Base-by-base conservation (phyloP, 1,284 basidiomycete genomes). In the Cystobasidium pallidum region DNA sequence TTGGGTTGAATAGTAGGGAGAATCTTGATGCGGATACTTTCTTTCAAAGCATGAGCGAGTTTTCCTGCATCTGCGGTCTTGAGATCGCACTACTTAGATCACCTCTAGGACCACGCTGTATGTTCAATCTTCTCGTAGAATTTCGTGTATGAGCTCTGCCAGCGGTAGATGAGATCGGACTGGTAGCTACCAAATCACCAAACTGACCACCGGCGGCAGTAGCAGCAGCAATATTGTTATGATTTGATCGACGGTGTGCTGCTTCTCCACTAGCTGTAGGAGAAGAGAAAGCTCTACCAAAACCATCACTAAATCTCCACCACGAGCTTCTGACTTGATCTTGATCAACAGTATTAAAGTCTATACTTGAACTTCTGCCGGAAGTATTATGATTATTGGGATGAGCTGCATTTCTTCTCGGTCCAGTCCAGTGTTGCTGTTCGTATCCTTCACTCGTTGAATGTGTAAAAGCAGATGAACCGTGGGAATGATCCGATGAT, bases 261-360 rank as follows among this genome's bases (percentile, higher is more conserved):
- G 54, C 32, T 57, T n/a, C 54, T 13, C 30, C 32, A 57, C 24
- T 57, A 0, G 54, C 28, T 34, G 30, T 52, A 52, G 67, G 58
- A 21, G 36, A 15, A 21, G 41, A 45, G 57, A 63, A 71, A 34
- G 68, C 68, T 36, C 68, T 61, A 13, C 68, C 68, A 34, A 63
- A 71, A 15, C 68, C 68, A 51, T 71, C 68, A 36, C 57, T 62
- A 32, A 71, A 71, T 13, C 68, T 51, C 68, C 68, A 71, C 68
- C 68, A 71, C 17, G 68, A 71, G 43, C 36, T 71, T 41, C 68
- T 30, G 30, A 71, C 68, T 36, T 71, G 59, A 51, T 63, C 51
- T 21, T 28, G 30, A 51, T 63, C 41, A 36, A 71, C 68, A 39
- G 57, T 11, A 36, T 58, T 58, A 51, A 71, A 71, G 39, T 71